phyloP scores from a whole-genome alignment of 2,329 filamentous ascomycete species.

The Microsporum audouinii region DNA sequence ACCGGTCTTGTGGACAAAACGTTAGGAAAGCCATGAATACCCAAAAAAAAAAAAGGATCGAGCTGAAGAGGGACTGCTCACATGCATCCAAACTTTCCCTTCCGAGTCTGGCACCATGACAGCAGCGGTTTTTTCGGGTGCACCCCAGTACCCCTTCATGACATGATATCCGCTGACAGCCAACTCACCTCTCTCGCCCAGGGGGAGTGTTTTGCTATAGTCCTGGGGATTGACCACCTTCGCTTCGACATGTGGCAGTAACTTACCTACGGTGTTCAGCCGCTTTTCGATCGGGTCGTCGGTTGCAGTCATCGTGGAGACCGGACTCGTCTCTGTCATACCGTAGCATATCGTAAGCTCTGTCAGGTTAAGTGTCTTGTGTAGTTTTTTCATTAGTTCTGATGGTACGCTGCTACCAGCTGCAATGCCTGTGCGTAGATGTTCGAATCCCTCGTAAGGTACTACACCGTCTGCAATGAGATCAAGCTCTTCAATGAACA shows the following conservation, averaged over 20 bases:
- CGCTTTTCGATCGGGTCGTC: slow-evolving; percentile 62
- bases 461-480: slow-evolving; percentile 49
- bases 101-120: slow-evolving; percentile 50
- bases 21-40: neutral
- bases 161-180: slow-evolving; percentile 74
- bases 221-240: slow-evolving; percentile 66
- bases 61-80: slow-evolving; percentile 20
- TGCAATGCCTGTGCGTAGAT: slow-evolving; percentile 78
- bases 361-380: slow-evolving; percentile 60
- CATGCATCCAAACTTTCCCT: slow-evolving; percentile 65
- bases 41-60: neutral
- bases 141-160: slow-evolving; percentile 86
- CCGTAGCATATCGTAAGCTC: slow-evolving; percentile 92
- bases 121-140: slow-evolving; percentile 55
- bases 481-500: slow-evolving; percentile 84
- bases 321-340: slow-evolving; percentile 78
- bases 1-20: slow-evolving; percentile 50
- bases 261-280: slow-evolving; percentile 63
- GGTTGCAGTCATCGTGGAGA: slow-evolving; percentile 66
- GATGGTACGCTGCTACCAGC: slow-evolving; percentile 78
- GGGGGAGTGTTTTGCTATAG: slow-evolving; percentile 45
- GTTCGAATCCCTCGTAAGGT: slow-evolving; percentile 44
- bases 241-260: slow-evolving; percentile 68
- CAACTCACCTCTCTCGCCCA: slow-evolving; percentile 65
- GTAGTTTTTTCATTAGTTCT: slow-evolving; percentile 55